Base-by-base conservation (phyloP, 1,284 basidiomycete species). In the Moesziomyces antarcticus region DNA sequence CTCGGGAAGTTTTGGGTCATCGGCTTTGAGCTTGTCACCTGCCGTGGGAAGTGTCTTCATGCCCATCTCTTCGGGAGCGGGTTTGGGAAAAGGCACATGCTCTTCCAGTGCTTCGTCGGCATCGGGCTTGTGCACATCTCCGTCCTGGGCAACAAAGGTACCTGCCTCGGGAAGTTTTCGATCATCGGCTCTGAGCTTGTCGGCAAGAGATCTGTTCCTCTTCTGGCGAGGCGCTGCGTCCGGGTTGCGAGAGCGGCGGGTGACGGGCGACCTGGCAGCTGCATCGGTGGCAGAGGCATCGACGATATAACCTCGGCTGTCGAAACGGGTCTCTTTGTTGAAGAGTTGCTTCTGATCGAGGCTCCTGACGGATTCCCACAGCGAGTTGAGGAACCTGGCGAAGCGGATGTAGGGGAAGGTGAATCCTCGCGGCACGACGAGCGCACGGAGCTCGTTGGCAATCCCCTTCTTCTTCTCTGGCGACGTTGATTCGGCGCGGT, bases 351-450 rank as follows among this genome's bases (percentile, higher is more conserved):
- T 35, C 3, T 21, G 3, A 30, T 53, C 42, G 9, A 30, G 35
- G n/a, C 53, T 45, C 3, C 30, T 33, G 5, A 68, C 3, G 18
- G 35, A 9, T 2, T 63, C 42, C 30, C 18, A 59, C 27, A 69
- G 55, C 10, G 24, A n/a, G 16, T 10, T 16, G 22, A 63, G 1
- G 41, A 49, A 50, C 3, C 60, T 3, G 21, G 18, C 48, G 20
- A 48, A 1, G 3, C 27, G 3, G 16, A 48, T 47, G 9, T 2
- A 18, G 0, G 4, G 18, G 27, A 14, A 40, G 10, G 24, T 63
- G 35, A 69, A 69, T 13, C 69, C 69, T 22, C 51, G 46, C 5
- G 55, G 20, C 5, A 72, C 40, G 10, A 63, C 44, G n/a, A 50
- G 44, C 7, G n/a, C 14, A n/a, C 63, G 41, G 0, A 72, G 21